Base-by-base conservation (phyloP, 163 green algal species). In the Volvox carteri region DNA sequence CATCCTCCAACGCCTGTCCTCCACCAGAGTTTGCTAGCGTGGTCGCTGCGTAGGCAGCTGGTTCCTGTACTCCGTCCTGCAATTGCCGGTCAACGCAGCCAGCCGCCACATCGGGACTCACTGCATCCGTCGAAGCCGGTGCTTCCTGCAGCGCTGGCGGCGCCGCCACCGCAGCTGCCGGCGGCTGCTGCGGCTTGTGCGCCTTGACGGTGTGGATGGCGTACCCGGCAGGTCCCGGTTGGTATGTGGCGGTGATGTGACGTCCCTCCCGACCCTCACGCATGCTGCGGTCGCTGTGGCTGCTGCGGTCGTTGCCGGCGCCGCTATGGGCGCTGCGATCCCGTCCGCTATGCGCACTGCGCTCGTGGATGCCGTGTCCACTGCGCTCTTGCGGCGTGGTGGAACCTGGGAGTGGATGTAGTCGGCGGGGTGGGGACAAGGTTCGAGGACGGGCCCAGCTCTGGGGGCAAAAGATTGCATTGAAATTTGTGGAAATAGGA, bases 121-220 rank as follows among this genome's bases (percentile, higher is more conserved):
- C 39, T 25, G 37, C 56, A 1, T 16, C 52, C 23, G 56, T 56
- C 39, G 39, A 4, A 54, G 56, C 28, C 23, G 77, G 70, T 19
- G 11, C 42, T 6, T 30, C 19, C 28, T 44, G 58, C 58, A 6
- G 28, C 41, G 39, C 33, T 1, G 16, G 37, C 16, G 54, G 19
- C 56, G 9, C 56, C 4, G 78, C 44, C 65, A 67, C 14, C 86
- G 41, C 8, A 35, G 33, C 73, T 48, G 46, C 8, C 44, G 44
- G 44, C 44, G 18, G 73, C 73, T 41, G 73, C 73, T 4, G 42
- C 28, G 44, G 60, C 33, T 90, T 76, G 41, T 85, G 77, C 14
- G 86, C 86, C 67, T 75, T 81, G 28, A 90, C 85, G 5, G 85
- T 90, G 72, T 84, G 85, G n/a, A 90, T 90, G 37, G 85, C 60